Percentiles rank a stretch among this genome's conserved stretches.
Evolutionary conservation across 164 flowering plant species (phyloP).

Genomic region (Stephania yunnanensis): DNA sequence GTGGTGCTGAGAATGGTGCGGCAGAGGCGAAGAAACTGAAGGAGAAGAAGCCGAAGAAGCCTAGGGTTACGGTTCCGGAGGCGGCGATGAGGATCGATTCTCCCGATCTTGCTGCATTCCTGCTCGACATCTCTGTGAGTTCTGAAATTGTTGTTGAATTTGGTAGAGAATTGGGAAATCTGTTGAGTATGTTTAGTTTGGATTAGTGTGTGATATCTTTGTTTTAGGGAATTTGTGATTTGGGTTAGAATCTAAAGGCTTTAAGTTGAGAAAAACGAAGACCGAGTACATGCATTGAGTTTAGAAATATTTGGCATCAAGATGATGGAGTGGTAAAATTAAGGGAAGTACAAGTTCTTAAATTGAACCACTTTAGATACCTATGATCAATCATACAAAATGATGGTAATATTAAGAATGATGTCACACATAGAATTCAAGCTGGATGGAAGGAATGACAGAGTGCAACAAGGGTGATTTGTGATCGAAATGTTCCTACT

Average conservation of each 20-base stretch:
- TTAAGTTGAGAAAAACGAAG: too few species aligned
- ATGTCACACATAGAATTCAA: too few species aligned
- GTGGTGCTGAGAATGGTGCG: slow-evolving; percentile 11
- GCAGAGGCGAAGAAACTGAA: slow-evolving; percentile 31
- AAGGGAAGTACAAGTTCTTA: too few species aligned
- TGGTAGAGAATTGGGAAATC: neutral
- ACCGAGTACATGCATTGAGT: too few species aligned
- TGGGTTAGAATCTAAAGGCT: neutral
- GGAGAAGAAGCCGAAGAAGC: slow-evolving; percentile 40
- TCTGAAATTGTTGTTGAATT: neutral
- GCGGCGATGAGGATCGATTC: slow-evolving; percentile 45
- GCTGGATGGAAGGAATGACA: too few species aligned
- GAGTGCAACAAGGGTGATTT: too few species aligned
- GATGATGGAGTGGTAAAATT: too few species aligned
- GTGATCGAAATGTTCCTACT: too few species aligned
- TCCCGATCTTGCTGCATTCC: slow-evolving; percentile 33
- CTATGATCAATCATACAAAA: too few species aligned
- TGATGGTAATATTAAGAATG: too few species aligned
- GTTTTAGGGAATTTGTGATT: neutral
- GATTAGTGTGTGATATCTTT: neutral
- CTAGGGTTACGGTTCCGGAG: slow-evolving; percentile 41
- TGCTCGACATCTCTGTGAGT: slow-evolving; percentile 55
- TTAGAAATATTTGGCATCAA: too few species aligned
- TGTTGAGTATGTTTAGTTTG: neutral
- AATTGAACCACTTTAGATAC: too few species aligned